A percentile compares a stretch with the other conserved stretches of the same genome.
Conservation (phyloP, 2,329 filamentous ascomycete genomes). For the Laburnicola sp. region DNA sequence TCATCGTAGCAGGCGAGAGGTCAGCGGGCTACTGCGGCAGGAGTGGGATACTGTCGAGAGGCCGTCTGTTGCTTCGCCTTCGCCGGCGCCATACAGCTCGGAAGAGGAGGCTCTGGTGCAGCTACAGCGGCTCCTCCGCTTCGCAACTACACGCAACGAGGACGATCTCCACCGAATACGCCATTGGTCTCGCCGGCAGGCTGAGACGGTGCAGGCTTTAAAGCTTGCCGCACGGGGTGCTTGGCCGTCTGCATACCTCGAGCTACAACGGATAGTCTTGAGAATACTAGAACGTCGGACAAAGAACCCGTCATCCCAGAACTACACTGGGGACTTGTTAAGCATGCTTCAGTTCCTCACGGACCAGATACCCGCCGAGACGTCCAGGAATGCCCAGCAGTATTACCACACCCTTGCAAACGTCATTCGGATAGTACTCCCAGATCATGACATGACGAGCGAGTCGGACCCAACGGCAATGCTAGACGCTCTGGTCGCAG, state of each 20-base stretch:
- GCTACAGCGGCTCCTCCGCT: slow-evolving; percentile 50
- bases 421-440: slow-evolving; percentile 21
- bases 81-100: slow-evolving; percentile 38
- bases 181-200: slow-evolving; percentile 47
- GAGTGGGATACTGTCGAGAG: slow-evolving; percentile 39
- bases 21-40: slow-evolving; percentile 58
- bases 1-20: slow-evolving; percentile 62
- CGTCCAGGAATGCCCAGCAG: slow-evolving; percentile 33
- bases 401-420: slow-evolving; percentile 41
- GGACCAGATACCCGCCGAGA: slow-evolving; percentile 39
- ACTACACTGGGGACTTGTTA: slow-evolving; percentile 20
- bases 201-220: slow-evolving; percentile 30
- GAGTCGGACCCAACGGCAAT: not conserved
- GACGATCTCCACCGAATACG: slow-evolving; percentile 47
- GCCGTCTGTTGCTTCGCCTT: slow-evolving; percentile 5
- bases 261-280: slow-evolving; percentile 47
- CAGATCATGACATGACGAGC: slow-evolving; percentile 6
- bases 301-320: slow-evolving; percentile 14
- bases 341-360: slow-evolving; percentile 34
- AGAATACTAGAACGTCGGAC: slow-evolving; percentile 33
- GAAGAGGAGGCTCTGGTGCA: slow-evolving; percentile 47
- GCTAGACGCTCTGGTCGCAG: slow-evolving; percentile 23
- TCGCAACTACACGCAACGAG: slow-evolving; percentile 44
- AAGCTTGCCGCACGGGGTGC: slow-evolving; percentile 28
- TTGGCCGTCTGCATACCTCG: slow-evolving; percentile 50